Conservation (phyloP, 257 asterid genomes). For the Nicotiana benthamiana region DNA sequence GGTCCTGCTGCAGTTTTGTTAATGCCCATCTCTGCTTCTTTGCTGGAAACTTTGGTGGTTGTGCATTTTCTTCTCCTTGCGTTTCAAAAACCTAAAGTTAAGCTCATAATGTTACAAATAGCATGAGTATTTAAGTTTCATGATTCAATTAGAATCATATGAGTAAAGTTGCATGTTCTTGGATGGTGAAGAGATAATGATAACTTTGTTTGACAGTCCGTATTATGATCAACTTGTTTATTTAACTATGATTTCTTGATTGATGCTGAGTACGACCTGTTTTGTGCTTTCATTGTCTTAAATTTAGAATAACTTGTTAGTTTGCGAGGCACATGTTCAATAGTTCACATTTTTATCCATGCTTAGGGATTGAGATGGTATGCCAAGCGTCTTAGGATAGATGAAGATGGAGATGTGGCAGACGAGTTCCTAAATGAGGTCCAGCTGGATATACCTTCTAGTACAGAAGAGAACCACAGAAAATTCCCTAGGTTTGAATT, state of each 20-base stretch:
- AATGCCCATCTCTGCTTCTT: not conserved
- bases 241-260: not conserved
- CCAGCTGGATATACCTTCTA: conserved; percentile 18
- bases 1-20: conserved; percentile 3
- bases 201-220: not conserved
- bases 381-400: conserved; percentile 64
- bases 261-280: not conserved
- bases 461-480: conserved; percentile 23
- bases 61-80: not conserved
- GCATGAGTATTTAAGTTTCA: not conserved
- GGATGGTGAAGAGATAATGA: not conserved
- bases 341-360: not conserved
- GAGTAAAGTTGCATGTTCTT: not conserved
- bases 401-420: conserved; percentile 97
- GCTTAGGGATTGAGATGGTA: conserved; percentile 89
- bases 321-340: not conserved
- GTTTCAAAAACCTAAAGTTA: not conserved
- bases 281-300: not conserved
- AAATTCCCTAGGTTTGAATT: conserved; percentile 51
- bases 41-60: not conserved
- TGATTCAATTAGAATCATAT: not conserved
- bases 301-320: not conserved
- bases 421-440: conserved; percentile 85
- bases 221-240: not conserved
- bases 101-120: not conserved